Evolutionary conservation across 129 eudicot species (phyloP).

Genomic region (Saussurea involucrata): DNA sequence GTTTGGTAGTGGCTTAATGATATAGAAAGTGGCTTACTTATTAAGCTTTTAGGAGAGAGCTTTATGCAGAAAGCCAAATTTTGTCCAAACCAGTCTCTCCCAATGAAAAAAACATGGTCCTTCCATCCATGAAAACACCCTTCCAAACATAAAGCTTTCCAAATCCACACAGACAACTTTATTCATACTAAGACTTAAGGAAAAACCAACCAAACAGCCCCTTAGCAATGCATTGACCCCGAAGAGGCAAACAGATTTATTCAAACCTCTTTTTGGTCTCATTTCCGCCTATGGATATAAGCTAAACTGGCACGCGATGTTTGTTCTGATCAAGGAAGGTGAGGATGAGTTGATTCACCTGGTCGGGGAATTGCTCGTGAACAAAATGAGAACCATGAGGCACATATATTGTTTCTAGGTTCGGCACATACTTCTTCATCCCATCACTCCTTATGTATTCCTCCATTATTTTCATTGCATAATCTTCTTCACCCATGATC

Average conservation of each 20-base stretch:
- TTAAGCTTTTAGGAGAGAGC: no score
- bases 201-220: neutral
- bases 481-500: constrained; percentile 30
- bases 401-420: constrained; percentile 10
- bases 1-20: no score
- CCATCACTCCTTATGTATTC: constrained; percentile 31
- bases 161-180: no score
- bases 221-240: neutral
- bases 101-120: no score
- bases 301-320: neutral
- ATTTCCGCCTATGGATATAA: neutral
- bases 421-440: constrained; percentile 28
- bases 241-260: neutral
- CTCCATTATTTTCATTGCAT: constrained; percentile 8
- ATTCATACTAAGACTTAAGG: no score
- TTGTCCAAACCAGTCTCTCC: no score
- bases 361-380: constrained; percentile 38
- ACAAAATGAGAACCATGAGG: constrained; percentile 35
- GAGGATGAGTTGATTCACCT: constrained; percentile 36
- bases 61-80: no score
- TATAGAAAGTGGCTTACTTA: no score
- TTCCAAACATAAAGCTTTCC: no score
- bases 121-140: no score
- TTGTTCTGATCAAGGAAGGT: constrained; percentile 22
- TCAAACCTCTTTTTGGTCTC: neutral